Evolutionary conservation across 2,329 filamentous ascomycete species (phyloP).

Genomic region (Stachybotrys chartarum): DNA sequence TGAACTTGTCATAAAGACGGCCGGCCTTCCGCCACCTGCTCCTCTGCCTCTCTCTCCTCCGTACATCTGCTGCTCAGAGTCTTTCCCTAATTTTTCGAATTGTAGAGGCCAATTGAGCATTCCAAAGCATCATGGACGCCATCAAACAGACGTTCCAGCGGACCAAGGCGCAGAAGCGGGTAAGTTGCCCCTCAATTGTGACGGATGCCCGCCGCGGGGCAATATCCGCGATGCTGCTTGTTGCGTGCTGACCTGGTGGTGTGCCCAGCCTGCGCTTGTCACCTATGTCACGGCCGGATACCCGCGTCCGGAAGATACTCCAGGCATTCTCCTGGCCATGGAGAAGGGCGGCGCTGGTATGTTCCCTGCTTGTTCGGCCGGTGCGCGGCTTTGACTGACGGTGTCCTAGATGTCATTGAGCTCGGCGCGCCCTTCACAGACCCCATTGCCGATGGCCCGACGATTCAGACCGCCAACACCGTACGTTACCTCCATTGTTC

Average conservation of each 20-base stretch:
- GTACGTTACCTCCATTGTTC: conserved; percentile 32
- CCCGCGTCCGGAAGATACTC: conserved; percentile 73
- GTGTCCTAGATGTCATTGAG: conserved; percentile 70
- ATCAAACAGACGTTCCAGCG: conserved; percentile 52
- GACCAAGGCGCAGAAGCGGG: conserved; percentile 53
- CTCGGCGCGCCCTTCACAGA: conserved; percentile 96
- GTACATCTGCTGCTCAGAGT: background rate
- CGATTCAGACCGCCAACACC: conserved; percentile 93
- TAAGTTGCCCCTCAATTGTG: conserved; percentile 31
- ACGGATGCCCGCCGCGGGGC: conserved; percentile 11
- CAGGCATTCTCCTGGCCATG: conserved; percentile 79
- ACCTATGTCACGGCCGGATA: conserved; percentile 96
- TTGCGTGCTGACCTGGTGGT: background rate
- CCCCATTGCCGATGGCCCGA: conserved; percentile 94
- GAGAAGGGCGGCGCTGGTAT: conserved; percentile 86
- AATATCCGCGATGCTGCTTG: conserved; percentile 8
- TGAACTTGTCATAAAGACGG: background rate
- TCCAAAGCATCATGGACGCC: conserved; percentile 39
- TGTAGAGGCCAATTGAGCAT: conserved; percentile 2
- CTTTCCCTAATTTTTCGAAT: background rate
- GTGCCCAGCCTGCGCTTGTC: conserved; percentile 68
- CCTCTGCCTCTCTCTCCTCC: background rate
- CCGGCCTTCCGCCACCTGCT: background rate
- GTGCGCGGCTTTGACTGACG: background rate
- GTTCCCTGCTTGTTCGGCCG: conserved; percentile 14